A percentile compares a stretch with the other conserved stretches of the same genome.
These are phyloP conservation scores for Sordariomycetes sp. DNA, from an alignment of 2,329 filamentous ascomycete genomes.

Conservation along the genomic window DNA sequence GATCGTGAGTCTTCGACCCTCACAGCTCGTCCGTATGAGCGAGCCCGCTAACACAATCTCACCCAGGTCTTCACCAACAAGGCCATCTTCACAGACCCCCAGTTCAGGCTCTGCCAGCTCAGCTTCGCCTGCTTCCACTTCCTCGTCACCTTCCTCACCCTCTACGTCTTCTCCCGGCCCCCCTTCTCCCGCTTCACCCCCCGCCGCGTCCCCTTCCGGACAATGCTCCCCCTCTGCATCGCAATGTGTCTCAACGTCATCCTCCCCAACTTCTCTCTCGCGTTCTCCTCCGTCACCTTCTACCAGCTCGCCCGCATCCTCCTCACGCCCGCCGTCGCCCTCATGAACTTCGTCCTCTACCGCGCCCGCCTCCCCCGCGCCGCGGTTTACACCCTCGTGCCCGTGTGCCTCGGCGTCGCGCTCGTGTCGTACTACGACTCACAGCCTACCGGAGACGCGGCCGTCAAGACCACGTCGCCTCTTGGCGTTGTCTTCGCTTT, in stretches of 20 bases:
- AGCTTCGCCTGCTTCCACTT: slow-evolving; percentile 59
- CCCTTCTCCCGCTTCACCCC: slow-evolving; percentile 44
- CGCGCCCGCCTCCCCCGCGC: slow-evolving; percentile 36
- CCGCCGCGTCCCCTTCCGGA: slow-evolving; percentile 36
- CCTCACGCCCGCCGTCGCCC: slow-evolving; percentile 50
- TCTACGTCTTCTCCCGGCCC: slow-evolving; percentile 48
- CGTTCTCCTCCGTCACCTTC: slow-evolving; percentile 55
- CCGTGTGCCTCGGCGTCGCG: slow-evolving; percentile 50
- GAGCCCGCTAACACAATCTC: background rate
- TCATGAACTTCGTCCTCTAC: slow-evolving; percentile 53
- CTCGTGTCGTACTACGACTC: slow-evolving; percentile 58
- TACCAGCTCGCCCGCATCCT: slow-evolving; percentile 58
- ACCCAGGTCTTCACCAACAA: slow-evolving; percentile 56
- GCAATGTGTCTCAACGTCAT: slow-evolving; percentile 60
- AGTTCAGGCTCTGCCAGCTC: slow-evolving; percentile 47
- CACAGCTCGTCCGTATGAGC: background rate
- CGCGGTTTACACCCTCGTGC: slow-evolving; percentile 41
- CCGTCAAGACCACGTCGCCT: slow-evolving; percentile 38
- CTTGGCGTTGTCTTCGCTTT: slow-evolving; percentile 54
- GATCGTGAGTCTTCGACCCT: slow-evolving; percentile 32
- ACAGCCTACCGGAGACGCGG: slow-evolving; percentile 29
- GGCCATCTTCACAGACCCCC: slow-evolving; percentile 51
- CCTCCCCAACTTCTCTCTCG: slow-evolving; percentile 53
- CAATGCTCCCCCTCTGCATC: slow-evolving; percentile 50
- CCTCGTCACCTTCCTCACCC: slow-evolving; percentile 48